Evolutionary conservation across 2,329 filamentous ascomycete genomes (phyloP).

Genomic region (Phialophora expanda): DNA sequence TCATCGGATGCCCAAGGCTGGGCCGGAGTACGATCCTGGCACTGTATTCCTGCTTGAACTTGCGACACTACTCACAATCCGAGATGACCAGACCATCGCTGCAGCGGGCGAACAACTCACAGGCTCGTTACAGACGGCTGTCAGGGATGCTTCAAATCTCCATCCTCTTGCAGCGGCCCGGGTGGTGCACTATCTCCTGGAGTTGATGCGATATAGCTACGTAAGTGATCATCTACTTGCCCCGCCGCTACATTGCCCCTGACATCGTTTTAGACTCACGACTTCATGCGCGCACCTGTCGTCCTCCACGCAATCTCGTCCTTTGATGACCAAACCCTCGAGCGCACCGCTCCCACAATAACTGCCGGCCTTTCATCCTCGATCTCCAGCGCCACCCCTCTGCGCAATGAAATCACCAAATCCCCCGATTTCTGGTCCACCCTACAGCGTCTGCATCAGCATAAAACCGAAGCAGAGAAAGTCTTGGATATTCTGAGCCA

Average conservation of each 20-base stretch:
- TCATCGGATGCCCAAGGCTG: conserved; percentile 60
- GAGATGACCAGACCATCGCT: conserved; percentile 74
- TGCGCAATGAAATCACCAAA: conserved; percentile 91
- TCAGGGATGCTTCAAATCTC: conserved; percentile 77
- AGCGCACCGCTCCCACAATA: conserved; percentile 75
- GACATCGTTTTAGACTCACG: conserved; percentile 68
- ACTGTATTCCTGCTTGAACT: conserved; percentile 91
- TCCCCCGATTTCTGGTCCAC: conserved; percentile 98
- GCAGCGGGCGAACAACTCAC: conserved; percentile 79
- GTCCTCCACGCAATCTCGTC: conserved; percentile 89
- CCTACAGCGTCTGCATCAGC: conserved; percentile 73
- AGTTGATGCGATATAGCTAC: conserved; percentile 80
- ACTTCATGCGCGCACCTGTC: conserved; percentile 89
- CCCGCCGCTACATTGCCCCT: conserved; percentile 27
- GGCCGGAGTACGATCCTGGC: conserved; percentile 78
- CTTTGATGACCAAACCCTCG: conserved; percentile 77
- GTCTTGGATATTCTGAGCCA: conserved; percentile 88
- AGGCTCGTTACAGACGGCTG: conserved; percentile 76
- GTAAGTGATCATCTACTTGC: conserved; percentile 59
- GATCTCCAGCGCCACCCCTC: conserved; percentile 74
- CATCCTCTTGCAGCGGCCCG: conserved; percentile 85
- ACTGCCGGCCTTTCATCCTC: conserved; percentile 80
- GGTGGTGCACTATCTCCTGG: conserved; percentile 84
- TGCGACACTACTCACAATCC: conserved; percentile 78
- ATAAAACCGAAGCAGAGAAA: conserved; percentile 71